Percentiles rank a stretch among this genome's conserved stretches.
phyloP scores from a whole-genome alignment of 1,284 basidiomycete genomes.

The Apiotrichum domesticum region DNA sequence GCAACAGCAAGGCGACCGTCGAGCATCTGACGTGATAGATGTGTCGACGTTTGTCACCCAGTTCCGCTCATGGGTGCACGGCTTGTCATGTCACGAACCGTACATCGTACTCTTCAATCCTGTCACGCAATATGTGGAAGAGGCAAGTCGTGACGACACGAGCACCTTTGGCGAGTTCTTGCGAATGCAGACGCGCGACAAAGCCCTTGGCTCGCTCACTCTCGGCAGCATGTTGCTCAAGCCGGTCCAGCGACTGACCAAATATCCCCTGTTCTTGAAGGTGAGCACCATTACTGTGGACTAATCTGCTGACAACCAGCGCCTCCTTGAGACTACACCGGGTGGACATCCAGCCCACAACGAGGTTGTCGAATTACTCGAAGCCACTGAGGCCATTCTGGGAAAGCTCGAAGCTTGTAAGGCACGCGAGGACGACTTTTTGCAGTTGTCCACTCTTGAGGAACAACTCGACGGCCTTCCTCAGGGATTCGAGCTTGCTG shows the following conservation, averaged over 20 bases:
- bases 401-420: constrained; percentile 75
- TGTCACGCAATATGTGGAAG: constrained; percentile 55
- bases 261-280: constrained; percentile 67
- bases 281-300: constrained; percentile 50
- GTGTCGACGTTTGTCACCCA: constrained; percentile 55
- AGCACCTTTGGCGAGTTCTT: constrained; percentile 80
- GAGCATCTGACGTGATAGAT: constrained; percentile 33
- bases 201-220: constrained; percentile 59
- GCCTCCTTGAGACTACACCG: constrained; percentile 62
- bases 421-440: constrained; percentile 72
- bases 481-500: constrained; percentile 54
- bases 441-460: constrained; percentile 59
- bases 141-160: constrained; percentile 53
- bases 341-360: constrained; percentile 63
- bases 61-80: constrained; percentile 57
- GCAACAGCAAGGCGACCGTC: constrained; percentile 50
- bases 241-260: constrained; percentile 65
- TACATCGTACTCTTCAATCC: constrained; percentile 69
- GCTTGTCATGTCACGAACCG: constrained; percentile 73
- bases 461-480: constrained; percentile 59
- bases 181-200: constrained; percentile 62
- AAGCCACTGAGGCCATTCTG: constrained; percentile 62
- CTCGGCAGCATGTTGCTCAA: constrained; percentile 65
- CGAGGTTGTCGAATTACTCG: constrained; percentile 59
- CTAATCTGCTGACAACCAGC: constrained; percentile 43